Evolutionary conservation across 73 alveolate species (phyloP).

Genomic region (Diophrys appendiculata): DNA sequence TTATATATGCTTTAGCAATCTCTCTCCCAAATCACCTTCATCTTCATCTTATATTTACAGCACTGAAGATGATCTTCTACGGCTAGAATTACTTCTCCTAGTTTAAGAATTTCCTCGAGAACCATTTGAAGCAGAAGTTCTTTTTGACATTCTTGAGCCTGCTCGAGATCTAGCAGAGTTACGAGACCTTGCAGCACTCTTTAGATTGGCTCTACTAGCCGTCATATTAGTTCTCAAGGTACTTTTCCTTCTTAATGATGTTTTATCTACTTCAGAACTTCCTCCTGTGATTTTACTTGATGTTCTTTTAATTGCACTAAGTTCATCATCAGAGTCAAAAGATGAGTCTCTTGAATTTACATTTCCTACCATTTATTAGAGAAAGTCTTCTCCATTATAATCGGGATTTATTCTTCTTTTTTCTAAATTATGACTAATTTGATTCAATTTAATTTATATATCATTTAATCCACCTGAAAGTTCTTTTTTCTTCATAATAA

Average conservation of each 20-base stretch:
- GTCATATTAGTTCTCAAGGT: background rate
- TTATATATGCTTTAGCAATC: background rate
- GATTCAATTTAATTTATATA: background rate
- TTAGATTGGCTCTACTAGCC: background rate
- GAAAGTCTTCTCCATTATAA: background rate
- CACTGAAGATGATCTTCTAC: background rate
- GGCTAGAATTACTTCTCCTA: background rate
- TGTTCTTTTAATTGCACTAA: background rate
- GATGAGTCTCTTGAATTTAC: background rate
- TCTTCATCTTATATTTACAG: background rate
- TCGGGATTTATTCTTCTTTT: background rate
- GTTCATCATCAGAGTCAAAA: background rate
- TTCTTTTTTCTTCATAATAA: background rate
- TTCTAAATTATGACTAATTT: background rate
- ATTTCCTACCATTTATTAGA: background rate
- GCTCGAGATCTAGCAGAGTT: background rate
- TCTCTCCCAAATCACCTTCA: constrained; percentile 2
- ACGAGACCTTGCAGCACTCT: background rate
- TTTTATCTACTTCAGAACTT: background rate
- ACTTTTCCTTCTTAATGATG: background rate
- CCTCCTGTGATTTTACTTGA: background rate
- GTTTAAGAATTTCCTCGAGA: background rate
- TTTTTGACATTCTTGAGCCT: background rate
- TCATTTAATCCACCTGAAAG: background rate
- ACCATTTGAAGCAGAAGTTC: background rate